phyloP scores from a whole-genome alignment of 352 stramenopile species.

The Albugo laibachii region DNA sequence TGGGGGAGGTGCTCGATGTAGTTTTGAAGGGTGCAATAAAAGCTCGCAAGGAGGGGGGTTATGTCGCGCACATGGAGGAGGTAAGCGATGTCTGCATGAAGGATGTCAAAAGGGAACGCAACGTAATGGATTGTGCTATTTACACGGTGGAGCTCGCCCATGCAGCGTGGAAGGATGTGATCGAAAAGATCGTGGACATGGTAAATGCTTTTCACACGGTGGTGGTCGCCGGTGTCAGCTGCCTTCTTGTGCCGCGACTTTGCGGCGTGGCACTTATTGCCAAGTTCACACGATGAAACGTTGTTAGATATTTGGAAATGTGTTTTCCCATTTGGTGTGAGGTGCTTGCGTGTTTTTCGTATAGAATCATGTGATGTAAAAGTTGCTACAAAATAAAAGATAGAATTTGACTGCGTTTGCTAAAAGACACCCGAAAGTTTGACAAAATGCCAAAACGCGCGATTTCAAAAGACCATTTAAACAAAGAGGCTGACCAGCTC shows the following conservation, averaged over 20 bases:
- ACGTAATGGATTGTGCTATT: slow-evolving; percentile 62
- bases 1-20: slow-evolving; percentile 51
- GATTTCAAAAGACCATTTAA: too few species aligned
- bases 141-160: slow-evolving; percentile 53
- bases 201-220: slow-evolving; percentile 67
- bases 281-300: slow-evolving; percentile 6
- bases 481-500: too few species aligned
- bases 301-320: too few species aligned
- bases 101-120: slow-evolving; percentile 64
- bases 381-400: too few species aligned
- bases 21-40: slow-evolving; percentile 47
- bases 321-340: too few species aligned
- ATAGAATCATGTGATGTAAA: too few species aligned
- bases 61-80: slow-evolving; percentile 55
- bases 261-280: slow-evolving; percentile 43
- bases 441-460: too few species aligned
- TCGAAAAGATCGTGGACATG: slow-evolving; percentile 66
- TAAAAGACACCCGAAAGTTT: too few species aligned
- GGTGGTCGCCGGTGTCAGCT: slow-evolving; percentile 49
- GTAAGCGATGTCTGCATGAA: slow-evolving; percentile 52
- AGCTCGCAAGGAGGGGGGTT: slow-evolving; percentile 55
- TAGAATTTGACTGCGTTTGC: too few species aligned
- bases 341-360: too few species aligned
- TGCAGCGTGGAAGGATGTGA: slow-evolving; percentile 49
- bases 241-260: slow-evolving; percentile 35